These are phyloP conservation scores for Gossypium thurberi DNA, from an alignment of 345 rosid genomes.

Conservation along the genomic window DNA sequence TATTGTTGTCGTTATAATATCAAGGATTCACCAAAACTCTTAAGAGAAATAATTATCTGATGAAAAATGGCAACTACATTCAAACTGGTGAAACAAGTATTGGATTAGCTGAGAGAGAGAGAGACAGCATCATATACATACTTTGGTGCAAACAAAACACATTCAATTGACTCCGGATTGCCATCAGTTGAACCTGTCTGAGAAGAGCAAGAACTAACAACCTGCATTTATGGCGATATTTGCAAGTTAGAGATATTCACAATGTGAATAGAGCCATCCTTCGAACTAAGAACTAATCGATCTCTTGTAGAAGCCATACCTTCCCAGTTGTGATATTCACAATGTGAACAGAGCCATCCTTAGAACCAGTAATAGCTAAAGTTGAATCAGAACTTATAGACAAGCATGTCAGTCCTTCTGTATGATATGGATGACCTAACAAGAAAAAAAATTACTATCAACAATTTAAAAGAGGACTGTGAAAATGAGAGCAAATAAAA, in stretches of 20 bases:
- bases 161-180: conserved; percentile 57
- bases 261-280: conserved; percentile 66
- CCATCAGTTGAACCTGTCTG: conserved; percentile 71
- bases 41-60: neutral
- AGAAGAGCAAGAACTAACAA: conserved; percentile 56
- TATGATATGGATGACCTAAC: conserved; percentile 82
- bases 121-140: conserved; percentile 17
- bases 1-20: neutral
- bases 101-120: neutral
- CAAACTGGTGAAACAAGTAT: neutral
- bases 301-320: conserved; percentile 32
- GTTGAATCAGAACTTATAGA: conserved; percentile 66
- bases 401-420: conserved; percentile 71
- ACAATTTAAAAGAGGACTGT: neutral
- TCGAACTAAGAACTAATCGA: conserved; percentile 27
- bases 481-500: neutral
- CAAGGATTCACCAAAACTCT: neutral
- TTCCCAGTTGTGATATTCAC: conserved; percentile 76
- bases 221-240: conserved; percentile 43
- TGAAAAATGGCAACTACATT: neutral
- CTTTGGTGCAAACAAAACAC: conserved; percentile 61
- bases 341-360: conserved; percentile 66
- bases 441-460: neutral
- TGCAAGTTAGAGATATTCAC: conserved; percentile 43
- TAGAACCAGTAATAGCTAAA: conserved; percentile 75